Percentiles rank a stretch among this genome's conserved stretches.
phyloP scores from a whole-genome alignment of 1,284 basidiomycete genomes.

The Malassezia restricta region DNA sequence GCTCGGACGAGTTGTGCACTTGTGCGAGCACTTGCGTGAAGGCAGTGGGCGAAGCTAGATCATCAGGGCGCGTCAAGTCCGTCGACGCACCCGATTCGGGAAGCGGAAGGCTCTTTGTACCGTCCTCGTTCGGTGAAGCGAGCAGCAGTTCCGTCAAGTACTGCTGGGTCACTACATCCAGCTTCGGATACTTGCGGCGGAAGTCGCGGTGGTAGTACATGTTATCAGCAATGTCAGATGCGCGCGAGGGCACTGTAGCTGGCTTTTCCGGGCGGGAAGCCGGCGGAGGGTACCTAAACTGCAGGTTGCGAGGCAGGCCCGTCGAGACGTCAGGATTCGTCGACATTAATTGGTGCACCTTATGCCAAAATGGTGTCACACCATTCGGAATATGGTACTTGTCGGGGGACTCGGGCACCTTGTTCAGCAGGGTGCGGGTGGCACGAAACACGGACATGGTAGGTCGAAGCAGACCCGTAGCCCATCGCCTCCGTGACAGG shows the following conservation, averaged over 20 bases:
- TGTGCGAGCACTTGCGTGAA: slow-evolving; percentile 44
- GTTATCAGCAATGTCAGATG: slow-evolving; percentile 26
- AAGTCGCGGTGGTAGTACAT: slow-evolving; percentile 86
- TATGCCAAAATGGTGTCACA: slow-evolving; percentile 44
- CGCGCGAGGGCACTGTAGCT: slow-evolving; percentile 65
- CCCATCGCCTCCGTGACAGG: background rate
- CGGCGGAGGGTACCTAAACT: slow-evolving; percentile 72
- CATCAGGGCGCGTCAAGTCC: slow-evolving; percentile 33
- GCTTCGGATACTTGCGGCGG: slow-evolving; percentile 74
- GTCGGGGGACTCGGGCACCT: slow-evolving; percentile 29
- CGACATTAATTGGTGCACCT: slow-evolving; percentile 32
- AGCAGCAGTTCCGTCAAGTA: slow-evolving; percentile 61
- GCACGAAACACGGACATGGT: slow-evolving; percentile 22
- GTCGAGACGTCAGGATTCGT: slow-evolving; percentile 70
- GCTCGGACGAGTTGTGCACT: slow-evolving; percentile 23
- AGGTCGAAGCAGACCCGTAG: background rate
- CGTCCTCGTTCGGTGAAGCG: slow-evolving; percentile 57
- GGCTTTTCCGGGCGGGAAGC: slow-evolving; percentile 74
- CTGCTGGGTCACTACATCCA: slow-evolving; percentile 48
- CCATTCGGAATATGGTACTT: slow-evolving; percentile 40
- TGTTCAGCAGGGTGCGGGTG: slow-evolving; percentile 23
- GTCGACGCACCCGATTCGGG: slow-evolving; percentile 27
- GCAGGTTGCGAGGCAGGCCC: slow-evolving; percentile 63
- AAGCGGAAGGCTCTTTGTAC: slow-evolving; percentile 26
- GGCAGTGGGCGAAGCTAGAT: slow-evolving; percentile 37